Percentiles rank a stretch among this genome's conserved stretches.
phyloP scores from a whole-genome alignment of 106 monocot genomes.

The Allium cepa region DNA sequence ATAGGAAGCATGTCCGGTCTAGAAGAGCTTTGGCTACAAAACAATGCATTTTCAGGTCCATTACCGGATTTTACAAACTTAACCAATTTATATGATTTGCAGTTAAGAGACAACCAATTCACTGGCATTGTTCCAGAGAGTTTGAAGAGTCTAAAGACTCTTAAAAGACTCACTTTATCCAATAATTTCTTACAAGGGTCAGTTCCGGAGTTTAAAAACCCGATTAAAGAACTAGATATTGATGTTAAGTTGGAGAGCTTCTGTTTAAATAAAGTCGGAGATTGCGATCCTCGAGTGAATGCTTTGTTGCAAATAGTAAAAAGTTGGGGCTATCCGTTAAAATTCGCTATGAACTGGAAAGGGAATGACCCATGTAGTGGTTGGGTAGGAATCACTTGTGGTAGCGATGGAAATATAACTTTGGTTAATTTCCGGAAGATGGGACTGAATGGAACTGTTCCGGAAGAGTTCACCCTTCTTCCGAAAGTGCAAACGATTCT shows the following conservation, averaged over 20 bases:
- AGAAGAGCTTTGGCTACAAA: conserved; percentile 54
- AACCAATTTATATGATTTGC: conserved; percentile 24
- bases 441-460: conserved; percentile 45
- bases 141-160: conserved; percentile 12
- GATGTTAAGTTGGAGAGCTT: conserved; percentile 34
- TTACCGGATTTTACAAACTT: conserved; percentile 43
- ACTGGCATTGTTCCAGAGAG: conserved; percentile 45
- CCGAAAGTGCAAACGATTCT: conserved; percentile 39
- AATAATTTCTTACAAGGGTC: conserved; percentile 60
- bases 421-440: conserved; percentile 48
- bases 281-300: conserved; percentile 49
- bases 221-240: conserved; percentile 22
- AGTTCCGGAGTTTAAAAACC: conserved; percentile 22
- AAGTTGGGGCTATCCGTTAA: conserved; percentile 37
- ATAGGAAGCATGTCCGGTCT: conserved; percentile 36
- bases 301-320: conserved; percentile 23
- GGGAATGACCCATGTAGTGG: conserved; percentile 54
- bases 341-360: conserved; percentile 44
- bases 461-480: conserved; percentile 30
- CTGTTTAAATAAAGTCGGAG: conserved; percentile 27
- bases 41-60: conserved; percentile 55
- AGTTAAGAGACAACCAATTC: conserved; percentile 46
- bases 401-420: conserved; percentile 32
- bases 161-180: conserved; percentile 24
- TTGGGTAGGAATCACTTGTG: conserved; percentile 56